A percentile compares a stretch with the other conserved stretches of the same genome.
phyloP scores from a whole-genome alignment of 2,329 filamentous ascomycete genomes.

The Myrmaecium sp. region DNA sequence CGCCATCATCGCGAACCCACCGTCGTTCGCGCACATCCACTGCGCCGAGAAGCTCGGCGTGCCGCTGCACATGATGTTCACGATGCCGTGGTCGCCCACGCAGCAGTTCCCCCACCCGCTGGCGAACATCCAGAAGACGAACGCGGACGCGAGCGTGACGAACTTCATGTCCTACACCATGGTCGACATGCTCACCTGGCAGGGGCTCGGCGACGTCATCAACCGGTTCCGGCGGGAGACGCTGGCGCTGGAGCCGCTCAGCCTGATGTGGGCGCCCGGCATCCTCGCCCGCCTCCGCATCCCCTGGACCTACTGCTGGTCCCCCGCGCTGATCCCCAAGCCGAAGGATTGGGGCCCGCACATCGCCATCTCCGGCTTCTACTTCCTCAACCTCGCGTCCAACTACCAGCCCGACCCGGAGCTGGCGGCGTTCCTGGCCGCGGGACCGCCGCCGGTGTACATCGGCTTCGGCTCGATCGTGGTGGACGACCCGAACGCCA shows the following conservation, averaged over 20 bases:
- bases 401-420: constrained; percentile 23
- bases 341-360: constrained; percentile 27
- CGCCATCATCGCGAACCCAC: constrained; percentile 63
- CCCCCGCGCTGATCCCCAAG: constrained; percentile 27
- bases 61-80: constrained; percentile 77
- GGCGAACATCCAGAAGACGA: constrained; percentile 62
- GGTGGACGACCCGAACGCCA: constrained; percentile 24
- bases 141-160: constrained; percentile 57
- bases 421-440: constrained; percentile 21
- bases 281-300: constrained; percentile 42
- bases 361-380: constrained; percentile 24
- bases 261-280: constrained; percentile 67
- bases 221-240: constrained; percentile 67
- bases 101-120: constrained; percentile 74
- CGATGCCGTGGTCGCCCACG: constrained; percentile 84
- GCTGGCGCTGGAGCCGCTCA: constrained; percentile 60
- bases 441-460: constrained; percentile 23
- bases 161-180: constrained; percentile 74
- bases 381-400: constrained; percentile 21
- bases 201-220: constrained; percentile 78
- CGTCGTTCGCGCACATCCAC: constrained; percentile 61
- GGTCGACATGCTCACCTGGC: constrained; percentile 87
- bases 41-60: constrained; percentile 60
- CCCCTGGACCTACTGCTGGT: constrained; percentile 59
- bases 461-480: constrained; percentile 26